Base-by-base conservation (phyloP, 2,329 filamentous ascomycete genomes). In the Talaromyces sp. region DNA sequence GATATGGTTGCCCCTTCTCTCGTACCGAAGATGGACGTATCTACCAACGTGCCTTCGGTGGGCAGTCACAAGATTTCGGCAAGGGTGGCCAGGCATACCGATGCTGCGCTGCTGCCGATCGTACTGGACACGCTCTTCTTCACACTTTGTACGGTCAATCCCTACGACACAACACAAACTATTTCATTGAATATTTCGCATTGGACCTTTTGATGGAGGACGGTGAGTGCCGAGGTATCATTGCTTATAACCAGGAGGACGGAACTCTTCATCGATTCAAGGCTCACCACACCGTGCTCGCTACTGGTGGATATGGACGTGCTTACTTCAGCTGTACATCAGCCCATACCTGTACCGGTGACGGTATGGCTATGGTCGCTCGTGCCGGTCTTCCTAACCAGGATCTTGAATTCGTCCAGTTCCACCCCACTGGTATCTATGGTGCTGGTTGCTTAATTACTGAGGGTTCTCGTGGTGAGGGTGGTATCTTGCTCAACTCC, bases 151-250 rank as follows among this genome's bases (percentile, higher is more conserved):
- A 98, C 81, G 95, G 95, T 72, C 93, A 97, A 83, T 97, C 93
- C 60, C 86, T 98, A 66, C 86, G 91, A 75, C 92, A 98, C 85
- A 96, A 97, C 85, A 97, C 93, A 75, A 97, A 97, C 84, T 99
- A 97, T 86, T 98, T 99, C 82, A 97, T 99, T 78, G 95, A 98
- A 81, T 98, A 93, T 85, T 99, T 98, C 78, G 95, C 93, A 71
- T 86, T 96, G 69, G 95, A 98, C 76, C 82, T 98, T 79, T 90
- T 99, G 73, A 98, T 98, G 95, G 90, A 97, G 81, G 91, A 96
- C 72, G 93, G 93, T 65, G 90, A 93, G 79, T 98, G 93, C 84
- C 93, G 93, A 70, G 95, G 95, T 86, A 91, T 98, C 69, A 84
- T 98, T 69, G 93, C 93, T 64, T 97, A 97, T 82, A 98, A 97